Percentiles rank a stretch among this genome's conserved stretches.
These are phyloP conservation scores for Coemansia sp. DNA, from an alignment of 192 early-diverging fungal genomes.

Conservation along the genomic window DNA sequence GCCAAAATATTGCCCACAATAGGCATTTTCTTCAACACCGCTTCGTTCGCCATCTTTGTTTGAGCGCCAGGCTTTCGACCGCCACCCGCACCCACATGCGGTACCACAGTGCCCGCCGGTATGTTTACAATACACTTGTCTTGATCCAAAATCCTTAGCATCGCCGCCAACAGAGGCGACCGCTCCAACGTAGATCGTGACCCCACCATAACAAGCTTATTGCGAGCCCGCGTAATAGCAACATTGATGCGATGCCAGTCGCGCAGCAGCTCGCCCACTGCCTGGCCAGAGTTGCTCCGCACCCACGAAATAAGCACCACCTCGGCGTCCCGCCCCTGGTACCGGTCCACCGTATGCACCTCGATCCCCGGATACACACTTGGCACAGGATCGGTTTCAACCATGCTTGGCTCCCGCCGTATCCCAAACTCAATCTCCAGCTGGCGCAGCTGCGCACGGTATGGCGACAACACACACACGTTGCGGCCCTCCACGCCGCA, in stretches of 20 bases:
- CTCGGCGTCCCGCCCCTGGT: slow-evolving; percentile 92
- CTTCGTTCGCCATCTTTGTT: neutral
- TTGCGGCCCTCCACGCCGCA: slow-evolving; percentile 66
- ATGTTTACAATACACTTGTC: neutral
- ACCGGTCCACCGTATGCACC: slow-evolving; percentile 87
- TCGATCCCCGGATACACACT: slow-evolving; percentile 56
- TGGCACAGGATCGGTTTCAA: neutral
- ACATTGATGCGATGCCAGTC: slow-evolving; percentile 96
- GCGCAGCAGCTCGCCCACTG: slow-evolving; percentile 79
- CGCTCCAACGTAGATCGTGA: slow-evolving; percentile 68
- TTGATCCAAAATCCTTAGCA: slow-evolving; percentile 46
- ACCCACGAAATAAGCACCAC: slow-evolving; percentile 90
- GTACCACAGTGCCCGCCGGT: neutral
- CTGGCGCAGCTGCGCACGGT: slow-evolving; percentile 67
- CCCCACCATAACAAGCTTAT: slow-evolving; percentile 88
- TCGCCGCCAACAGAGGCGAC: slow-evolving; percentile 57
- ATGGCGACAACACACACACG: slow-evolving; percentile 86
- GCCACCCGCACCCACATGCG: neutral
- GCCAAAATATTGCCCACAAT: neutral
- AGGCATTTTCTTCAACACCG: neutral
- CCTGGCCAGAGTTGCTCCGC: slow-evolving; percentile 68
- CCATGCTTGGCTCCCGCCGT: neutral
- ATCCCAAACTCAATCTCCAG: slow-evolving; percentile 48
- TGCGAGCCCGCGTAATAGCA: slow-evolving; percentile 85
- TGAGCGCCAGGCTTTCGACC: neutral